Percentiles rank a stretch among this genome's conserved stretches.
These are phyloP conservation scores for Pichia sp. DNA, from an alignment of 1,139 yeast genomes.

Conservation along the genomic window DNA sequence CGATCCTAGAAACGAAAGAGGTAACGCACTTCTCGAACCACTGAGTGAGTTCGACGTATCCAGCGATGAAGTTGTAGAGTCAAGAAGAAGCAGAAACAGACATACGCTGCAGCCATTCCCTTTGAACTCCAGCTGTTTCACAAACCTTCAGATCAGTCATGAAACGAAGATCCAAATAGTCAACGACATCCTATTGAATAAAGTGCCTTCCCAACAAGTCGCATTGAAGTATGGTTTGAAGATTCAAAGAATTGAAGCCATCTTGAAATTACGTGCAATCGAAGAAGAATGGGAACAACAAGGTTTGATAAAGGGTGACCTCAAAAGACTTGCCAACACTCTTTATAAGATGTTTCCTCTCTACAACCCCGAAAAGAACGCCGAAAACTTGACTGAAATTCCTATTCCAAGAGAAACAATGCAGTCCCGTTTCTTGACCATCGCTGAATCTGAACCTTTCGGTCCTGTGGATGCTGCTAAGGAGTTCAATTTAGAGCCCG, in stretches of 20 bases:
- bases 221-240: constrained; percentile 79
- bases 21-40: constrained; percentile 36
- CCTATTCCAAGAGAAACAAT: constrained; percentile 85
- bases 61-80: constrained; percentile 15
- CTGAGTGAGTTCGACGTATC: constrained; percentile 19
- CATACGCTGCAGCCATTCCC: constrained; percentile 70
- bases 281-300: constrained; percentile 58
- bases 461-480: constrained; percentile 97
- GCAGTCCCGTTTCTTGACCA: constrained; percentile 78
- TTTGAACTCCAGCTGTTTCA: constrained; percentile 61
- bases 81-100: constrained; percentile 16
- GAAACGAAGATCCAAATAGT: constrained; percentile 58
- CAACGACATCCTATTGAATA: constrained; percentile 50
- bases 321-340: constrained; percentile 51
- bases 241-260: constrained; percentile 82
- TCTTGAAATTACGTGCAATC: constrained; percentile 60
- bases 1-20: constrained; percentile 52
- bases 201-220: constrained; percentile 62
- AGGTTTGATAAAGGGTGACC: constrained; percentile 49
- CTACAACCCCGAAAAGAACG: constrained; percentile 42
- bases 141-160: constrained; percentile 58
- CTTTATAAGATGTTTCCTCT: constrained; percentile 83
- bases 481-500: constrained; percentile 78
- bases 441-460: constrained; percentile 94
- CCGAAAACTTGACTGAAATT: constrained; percentile 85